phyloP scores from a whole-genome alignment of 495 filamentous ascomycete species.

The Sporormia fimetaria region DNA sequence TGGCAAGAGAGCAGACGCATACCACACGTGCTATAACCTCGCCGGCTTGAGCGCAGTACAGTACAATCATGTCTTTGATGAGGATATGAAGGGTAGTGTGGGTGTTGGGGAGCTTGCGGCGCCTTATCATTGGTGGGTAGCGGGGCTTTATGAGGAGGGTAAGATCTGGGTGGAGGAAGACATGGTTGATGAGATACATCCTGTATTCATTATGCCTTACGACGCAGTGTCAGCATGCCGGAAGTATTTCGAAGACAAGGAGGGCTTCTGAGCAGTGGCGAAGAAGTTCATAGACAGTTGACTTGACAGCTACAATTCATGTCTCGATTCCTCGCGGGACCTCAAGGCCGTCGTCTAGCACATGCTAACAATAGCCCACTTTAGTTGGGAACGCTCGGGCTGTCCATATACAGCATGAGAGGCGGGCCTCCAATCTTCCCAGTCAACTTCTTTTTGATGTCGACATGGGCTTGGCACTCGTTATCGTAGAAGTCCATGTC shows the following conservation, averaged over 20 bases:
- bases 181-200: slow-evolving; percentile 53
- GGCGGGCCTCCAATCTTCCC: slow-evolving; percentile 24
- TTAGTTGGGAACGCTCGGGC: not conserved
- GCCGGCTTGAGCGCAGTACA: slow-evolving; percentile 75
- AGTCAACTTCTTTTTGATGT: slow-evolving; percentile 42
- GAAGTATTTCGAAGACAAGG: slow-evolving; percentile 49
- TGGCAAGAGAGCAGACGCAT: slow-evolving; percentile 75
- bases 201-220: slow-evolving; percentile 75
- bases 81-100: slow-evolving; percentile 33
- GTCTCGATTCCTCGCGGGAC: not conserved
- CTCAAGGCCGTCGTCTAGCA: not conserved
- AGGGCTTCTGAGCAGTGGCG: slow-evolving; percentile 44
- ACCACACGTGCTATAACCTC: slow-evolving; percentile 86
- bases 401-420: slow-evolving; percentile 20
- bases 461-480: slow-evolving; percentile 50
- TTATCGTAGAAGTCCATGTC: slow-evolving; percentile 63
- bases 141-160: slow-evolving; percentile 46
- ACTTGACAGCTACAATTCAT: slow-evolving; percentile 1
- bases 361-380: too few species aligned
- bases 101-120: slow-evolving; percentile 36
- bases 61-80: slow-evolving; percentile 54
- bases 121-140: slow-evolving; percentile 44
- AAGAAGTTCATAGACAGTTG: not conserved
- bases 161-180: slow-evolving; percentile 41
- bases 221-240: slow-evolving; percentile 51